These are phyloP conservation scores for Sporothrix pallida DNA, from an alignment of 2,329 filamentous ascomycete genomes.

Conservation along the genomic window DNA sequence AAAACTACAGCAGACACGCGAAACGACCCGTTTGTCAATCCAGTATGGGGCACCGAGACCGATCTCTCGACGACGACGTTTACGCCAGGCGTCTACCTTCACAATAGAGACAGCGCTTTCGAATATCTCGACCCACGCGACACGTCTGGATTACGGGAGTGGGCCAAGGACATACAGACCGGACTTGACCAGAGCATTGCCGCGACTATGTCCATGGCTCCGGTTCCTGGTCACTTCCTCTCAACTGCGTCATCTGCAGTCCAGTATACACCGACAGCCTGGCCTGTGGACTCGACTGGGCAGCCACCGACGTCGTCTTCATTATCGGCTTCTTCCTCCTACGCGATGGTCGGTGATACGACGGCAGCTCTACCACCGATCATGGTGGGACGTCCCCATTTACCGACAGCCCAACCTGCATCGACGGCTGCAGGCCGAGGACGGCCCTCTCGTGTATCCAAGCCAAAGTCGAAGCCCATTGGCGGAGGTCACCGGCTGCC, in stretches of 20 bases:
- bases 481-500: background rate
- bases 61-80: slow-evolving; percentile 29
- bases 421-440: background rate
- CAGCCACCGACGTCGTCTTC: background rate
- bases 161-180: slow-evolving; percentile 22
- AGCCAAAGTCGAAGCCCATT: background rate
- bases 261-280: background rate
- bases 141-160: slow-evolving; percentile 28
- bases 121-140: slow-evolving; percentile 29
- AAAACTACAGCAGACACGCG: background rate
- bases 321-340: background rate
- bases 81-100: slow-evolving; percentile 35
- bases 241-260: background rate
- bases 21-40: background rate
- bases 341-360: background rate
- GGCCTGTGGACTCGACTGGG: background rate
- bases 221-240: background rate
- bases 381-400: background rate
- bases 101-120: slow-evolving; percentile 32
- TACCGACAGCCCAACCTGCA: background rate
- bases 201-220: background rate
- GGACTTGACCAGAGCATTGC: background rate
- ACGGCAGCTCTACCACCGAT: background rate
- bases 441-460: background rate
- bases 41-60: slow-evolving; percentile 29